Percentiles rank a stretch among this genome's conserved stretches.
Evolutionary conservation across 2,329 filamentous ascomycete species (phyloP).

Genomic region (Teratosphaeria gauchensis): DNA sequence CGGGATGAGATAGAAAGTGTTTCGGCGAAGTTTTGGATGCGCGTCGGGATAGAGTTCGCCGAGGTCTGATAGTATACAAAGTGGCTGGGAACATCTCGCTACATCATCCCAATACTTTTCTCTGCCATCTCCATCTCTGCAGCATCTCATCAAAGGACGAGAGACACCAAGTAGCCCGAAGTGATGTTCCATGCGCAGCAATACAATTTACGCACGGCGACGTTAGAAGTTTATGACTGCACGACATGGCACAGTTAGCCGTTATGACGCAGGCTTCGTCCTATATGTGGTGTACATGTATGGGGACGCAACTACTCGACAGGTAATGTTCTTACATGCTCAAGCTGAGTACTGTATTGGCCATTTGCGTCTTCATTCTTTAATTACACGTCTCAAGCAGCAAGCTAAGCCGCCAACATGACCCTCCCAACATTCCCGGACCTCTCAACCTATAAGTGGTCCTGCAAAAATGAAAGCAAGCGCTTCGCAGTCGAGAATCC

Average conservation of each 20-base stretch:
- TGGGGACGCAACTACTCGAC: background rate
- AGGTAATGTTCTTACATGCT: background rate
- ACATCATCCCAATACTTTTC: no score
- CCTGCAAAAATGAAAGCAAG: conserved; percentile 4
- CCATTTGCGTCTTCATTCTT: background rate
- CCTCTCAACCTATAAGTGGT: conserved; percentile 5
- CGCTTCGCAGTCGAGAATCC: conserved; percentile 8
- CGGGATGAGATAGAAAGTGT: background rate
- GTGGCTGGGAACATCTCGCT: no score
- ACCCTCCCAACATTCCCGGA: conserved; percentile 2
- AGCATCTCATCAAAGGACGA: no score
- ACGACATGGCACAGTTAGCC: background rate
- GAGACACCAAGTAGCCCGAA: background rate
- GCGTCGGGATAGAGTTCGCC: background rate
- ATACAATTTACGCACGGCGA: background rate
- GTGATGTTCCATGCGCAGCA: background rate
- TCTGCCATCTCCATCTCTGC: no score
- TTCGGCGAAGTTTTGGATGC: background rate
- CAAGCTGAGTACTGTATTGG: background rate
- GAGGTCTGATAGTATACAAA: no score
- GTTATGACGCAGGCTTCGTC: background rate
- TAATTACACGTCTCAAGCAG: background rate
- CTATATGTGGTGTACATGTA: background rate
- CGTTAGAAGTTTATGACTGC: background rate
- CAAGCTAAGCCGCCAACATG: background rate